Evolutionary conservation across 1,284 basidiomycete species (phyloP).

Genomic region (Paramarasmius palmivorus): DNA sequence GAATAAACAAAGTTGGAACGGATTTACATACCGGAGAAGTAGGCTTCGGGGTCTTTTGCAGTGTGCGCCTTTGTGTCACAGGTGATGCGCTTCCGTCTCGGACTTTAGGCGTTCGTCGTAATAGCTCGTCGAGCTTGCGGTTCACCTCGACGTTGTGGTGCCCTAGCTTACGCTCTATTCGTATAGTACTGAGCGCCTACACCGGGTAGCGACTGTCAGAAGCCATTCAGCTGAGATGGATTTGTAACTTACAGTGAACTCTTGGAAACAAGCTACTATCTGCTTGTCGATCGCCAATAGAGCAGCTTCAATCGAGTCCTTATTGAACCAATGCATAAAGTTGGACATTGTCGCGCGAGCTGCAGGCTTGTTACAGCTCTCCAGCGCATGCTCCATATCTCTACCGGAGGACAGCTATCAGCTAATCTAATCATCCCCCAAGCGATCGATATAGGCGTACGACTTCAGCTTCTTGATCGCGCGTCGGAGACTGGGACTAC

Average conservation of each 20-base stretch:
- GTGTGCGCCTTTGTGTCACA: background rate
- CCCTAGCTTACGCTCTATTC: slow-evolving; percentile 15
- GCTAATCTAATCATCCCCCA: background rate
- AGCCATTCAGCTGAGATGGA: background rate
- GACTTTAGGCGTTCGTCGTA: slow-evolving; percentile 7
- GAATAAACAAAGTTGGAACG: too few relatives aligned
- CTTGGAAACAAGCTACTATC: slow-evolving; percentile 15
- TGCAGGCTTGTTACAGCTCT: slow-evolving; percentile 6
- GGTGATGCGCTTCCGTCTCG: background rate
- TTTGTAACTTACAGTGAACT: slow-evolving; percentile 12
- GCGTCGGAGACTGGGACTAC: background rate
- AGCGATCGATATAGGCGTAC: background rate
- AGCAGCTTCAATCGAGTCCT: slow-evolving; percentile 11
- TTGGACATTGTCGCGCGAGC: background rate
- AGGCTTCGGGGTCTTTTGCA: background rate
- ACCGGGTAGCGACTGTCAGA: background rate
- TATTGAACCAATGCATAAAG: slow-evolving; percentile 11
- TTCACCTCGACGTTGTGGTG: slow-evolving; percentile 15
- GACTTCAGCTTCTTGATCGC: slow-evolving; percentile 11
- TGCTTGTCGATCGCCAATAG: slow-evolving; percentile 16
- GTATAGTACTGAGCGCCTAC: slow-evolving; percentile 10
- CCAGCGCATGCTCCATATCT: slow-evolving; percentile 7
- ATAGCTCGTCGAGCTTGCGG: slow-evolving; percentile 15
- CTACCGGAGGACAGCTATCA: background rate
- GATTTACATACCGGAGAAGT: background rate